phyloP scores from a whole-genome alignment of 192 early-diverging fungal genomes.

The Entomortierella parvispora region DNA sequence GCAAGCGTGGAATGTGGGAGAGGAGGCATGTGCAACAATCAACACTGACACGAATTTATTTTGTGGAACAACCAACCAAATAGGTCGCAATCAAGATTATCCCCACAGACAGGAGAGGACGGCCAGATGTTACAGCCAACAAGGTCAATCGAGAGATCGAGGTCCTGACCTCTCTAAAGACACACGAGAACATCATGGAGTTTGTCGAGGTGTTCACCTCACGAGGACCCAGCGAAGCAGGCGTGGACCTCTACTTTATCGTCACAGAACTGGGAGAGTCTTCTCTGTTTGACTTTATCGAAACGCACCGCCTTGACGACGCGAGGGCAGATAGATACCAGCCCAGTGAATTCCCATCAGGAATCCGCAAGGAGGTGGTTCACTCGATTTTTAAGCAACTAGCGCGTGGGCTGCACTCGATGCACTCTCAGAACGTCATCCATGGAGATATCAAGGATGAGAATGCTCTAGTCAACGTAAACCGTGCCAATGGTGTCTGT shows the following conservation, averaged over 20 bases:
- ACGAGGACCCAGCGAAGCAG: background rate
- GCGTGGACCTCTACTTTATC: constrained; percentile 2
- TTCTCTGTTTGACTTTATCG: constrained; percentile 26
- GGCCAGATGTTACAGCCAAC: constrained; percentile 6
- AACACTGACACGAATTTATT: too few relatives aligned
- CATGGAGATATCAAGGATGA: constrained; percentile 33
- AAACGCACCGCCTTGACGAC: constrained; percentile 10
- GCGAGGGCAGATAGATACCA: background rate
- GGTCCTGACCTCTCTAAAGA: constrained; percentile 9
- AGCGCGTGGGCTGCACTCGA: constrained; percentile 4
- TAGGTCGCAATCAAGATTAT: constrained; percentile 26
- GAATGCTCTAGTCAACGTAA: constrained; percentile 15
- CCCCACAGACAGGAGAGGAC: background rate
- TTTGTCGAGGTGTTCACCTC: constrained; percentile 21
- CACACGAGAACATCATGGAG: constrained; percentile 23
- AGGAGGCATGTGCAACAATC: too few relatives aligned
- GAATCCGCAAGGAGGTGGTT: constrained; percentile 5
- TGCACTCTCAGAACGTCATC: constrained; percentile 14
- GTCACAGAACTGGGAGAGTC: constrained; percentile 21
- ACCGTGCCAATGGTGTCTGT: constrained; percentile 7
- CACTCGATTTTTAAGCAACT: constrained; percentile 24
- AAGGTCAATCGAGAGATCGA: constrained; percentile 24
- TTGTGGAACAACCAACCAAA: background rate
- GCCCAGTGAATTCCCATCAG: constrained; percentile 6
- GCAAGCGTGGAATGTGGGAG: too few relatives aligned